Conservation (phyloP, 2,329 filamentous ascomycete species). For the Penicillium sp. region DNA sequence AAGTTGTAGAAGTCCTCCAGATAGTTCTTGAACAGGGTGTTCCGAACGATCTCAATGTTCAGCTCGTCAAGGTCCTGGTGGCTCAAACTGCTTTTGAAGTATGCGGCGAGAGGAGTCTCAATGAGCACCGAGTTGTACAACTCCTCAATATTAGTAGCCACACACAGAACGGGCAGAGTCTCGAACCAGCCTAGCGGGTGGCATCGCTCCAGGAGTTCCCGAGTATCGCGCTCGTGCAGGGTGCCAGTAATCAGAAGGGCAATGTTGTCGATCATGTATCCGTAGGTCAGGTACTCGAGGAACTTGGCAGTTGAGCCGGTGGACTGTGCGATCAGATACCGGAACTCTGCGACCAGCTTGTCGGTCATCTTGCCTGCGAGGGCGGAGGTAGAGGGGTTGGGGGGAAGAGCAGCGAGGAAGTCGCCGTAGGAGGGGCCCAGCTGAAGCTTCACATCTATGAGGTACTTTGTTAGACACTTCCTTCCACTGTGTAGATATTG, state of each 20-base stretch:
- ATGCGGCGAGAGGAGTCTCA: slow-evolving; percentile 91
- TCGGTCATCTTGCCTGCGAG: slow-evolving; percentile 95
- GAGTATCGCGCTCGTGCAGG: slow-evolving; percentile 92
- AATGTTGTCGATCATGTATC: slow-evolving; percentile 99
- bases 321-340: slow-evolving; percentile 91
- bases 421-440: slow-evolving; percentile 96
- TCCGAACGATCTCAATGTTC: slow-evolving; percentile 98
- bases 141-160: slow-evolving; percentile 97
- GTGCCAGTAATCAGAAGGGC: slow-evolving; percentile 97
- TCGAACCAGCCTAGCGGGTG: slow-evolving; percentile 98
- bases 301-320: slow-evolving; percentile 89
- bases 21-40: slow-evolving; percentile 99
- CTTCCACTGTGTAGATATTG: neutral
- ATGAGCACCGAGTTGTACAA: slow-evolving; percentile 97
- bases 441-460: slow-evolving; percentile 90
- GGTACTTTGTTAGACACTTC: slow-evolving; percentile 3
- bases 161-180: slow-evolving; percentile 96
- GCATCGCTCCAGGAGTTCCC: slow-evolving; percentile 90
- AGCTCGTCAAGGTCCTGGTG: slow-evolving; percentile 97
- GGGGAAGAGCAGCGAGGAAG: slow-evolving; percentile 87
- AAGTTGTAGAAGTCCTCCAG: slow-evolving; percentile 96
- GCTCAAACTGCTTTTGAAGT: slow-evolving; percentile 95
- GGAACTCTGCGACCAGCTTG: slow-evolving; percentile 96
- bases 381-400: slow-evolving; percentile 93
- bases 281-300: slow-evolving; percentile 97